Conservation (phyloP, 2,329 filamentous ascomycete species). For the Fusarium globosum region DNA sequence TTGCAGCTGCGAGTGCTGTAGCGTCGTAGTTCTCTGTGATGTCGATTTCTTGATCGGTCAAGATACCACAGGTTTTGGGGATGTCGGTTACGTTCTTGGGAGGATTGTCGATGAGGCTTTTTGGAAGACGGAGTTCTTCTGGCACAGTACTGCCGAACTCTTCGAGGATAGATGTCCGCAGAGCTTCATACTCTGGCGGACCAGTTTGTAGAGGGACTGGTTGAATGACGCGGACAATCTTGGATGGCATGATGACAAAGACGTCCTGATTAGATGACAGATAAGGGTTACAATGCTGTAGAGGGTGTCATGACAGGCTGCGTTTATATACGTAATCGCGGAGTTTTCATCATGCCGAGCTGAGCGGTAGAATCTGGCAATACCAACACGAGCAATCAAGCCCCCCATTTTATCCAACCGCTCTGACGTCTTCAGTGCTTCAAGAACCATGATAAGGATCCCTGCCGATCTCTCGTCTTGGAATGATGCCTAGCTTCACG, state of each 20-base stretch:
- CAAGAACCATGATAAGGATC: background rate
- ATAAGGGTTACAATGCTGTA: background rate
- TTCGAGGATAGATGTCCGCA: background rate
- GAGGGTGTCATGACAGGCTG: background rate
- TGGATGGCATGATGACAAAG: background rate
- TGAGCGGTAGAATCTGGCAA: background rate
- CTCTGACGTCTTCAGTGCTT: background rate
- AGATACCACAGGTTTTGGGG: constrained; percentile 52
- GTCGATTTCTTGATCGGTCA: constrained; percentile 57
- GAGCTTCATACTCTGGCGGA: background rate
- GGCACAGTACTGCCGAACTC: background rate
- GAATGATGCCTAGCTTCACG: background rate
- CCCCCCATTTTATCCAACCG: no score
- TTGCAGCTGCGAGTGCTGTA: constrained; percentile 52
- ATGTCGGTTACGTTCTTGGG: constrained; percentile 26
- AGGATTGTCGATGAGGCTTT: constrained; percentile 16
- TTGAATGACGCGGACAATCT: background rate
- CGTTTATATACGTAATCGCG: background rate
- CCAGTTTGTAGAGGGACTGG: background rate
- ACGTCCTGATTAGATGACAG: background rate
- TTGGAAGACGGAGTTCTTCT: background rate
- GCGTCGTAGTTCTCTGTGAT: constrained; percentile 62
- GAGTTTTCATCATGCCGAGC: background rate
- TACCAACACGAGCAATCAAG: background rate
- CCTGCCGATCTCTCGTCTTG: background rate